These are phyloP conservation scores for Lophiotrema nucula DNA, from an alignment of 495 filamentous ascomycete species.

Conservation along the genomic window DNA sequence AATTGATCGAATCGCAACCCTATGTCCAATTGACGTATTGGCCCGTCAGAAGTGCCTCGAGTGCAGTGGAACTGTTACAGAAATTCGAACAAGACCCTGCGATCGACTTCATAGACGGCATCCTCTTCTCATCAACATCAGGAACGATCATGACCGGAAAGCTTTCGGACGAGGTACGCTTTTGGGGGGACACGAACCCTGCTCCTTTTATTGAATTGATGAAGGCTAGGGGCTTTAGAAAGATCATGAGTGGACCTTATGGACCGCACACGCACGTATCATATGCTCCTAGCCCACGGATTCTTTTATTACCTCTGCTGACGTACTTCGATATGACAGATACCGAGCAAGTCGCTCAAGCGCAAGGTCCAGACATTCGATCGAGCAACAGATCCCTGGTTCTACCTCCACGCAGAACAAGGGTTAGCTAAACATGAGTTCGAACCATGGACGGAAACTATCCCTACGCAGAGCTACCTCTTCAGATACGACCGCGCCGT, in stretches of 20 bases:
- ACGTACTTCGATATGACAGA: too few relatives aligned
- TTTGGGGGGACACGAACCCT: background rate
- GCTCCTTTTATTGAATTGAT: too few relatives aligned
- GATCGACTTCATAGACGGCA: constrained; percentile 44
- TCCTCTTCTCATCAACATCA: constrained; percentile 49
- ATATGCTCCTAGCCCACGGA: too few relatives aligned
- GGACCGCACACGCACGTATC: too few relatives aligned
- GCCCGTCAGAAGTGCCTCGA: constrained; percentile 41
- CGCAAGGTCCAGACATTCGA: constrained; percentile 35
- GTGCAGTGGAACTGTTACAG: constrained; percentile 38
- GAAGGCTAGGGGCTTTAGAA: too few relatives aligned
- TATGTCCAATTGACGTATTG: constrained; percentile 58
- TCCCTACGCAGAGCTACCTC: constrained; percentile 57
- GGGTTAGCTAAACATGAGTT: background rate
- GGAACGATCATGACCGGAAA: constrained; percentile 55
- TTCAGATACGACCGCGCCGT: constrained; percentile 65
- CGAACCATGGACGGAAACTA: constrained; percentile 40
- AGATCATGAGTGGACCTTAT: too few relatives aligned
- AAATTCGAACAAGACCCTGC: constrained; percentile 38
- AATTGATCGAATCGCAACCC: constrained; percentile 50
- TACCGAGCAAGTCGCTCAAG: too few relatives aligned
- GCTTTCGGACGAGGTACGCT: constrained; percentile 41
- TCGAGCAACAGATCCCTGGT: constrained; percentile 53
- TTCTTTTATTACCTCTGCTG: too few relatives aligned
- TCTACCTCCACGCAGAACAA: constrained; percentile 52